A percentile compares a stretch with the other conserved stretches of the same genome.
These are phyloP conservation scores for Blastobotrys americana DNA, from an alignment of 805 yeast genomes.

Conservation along the genomic window DNA sequence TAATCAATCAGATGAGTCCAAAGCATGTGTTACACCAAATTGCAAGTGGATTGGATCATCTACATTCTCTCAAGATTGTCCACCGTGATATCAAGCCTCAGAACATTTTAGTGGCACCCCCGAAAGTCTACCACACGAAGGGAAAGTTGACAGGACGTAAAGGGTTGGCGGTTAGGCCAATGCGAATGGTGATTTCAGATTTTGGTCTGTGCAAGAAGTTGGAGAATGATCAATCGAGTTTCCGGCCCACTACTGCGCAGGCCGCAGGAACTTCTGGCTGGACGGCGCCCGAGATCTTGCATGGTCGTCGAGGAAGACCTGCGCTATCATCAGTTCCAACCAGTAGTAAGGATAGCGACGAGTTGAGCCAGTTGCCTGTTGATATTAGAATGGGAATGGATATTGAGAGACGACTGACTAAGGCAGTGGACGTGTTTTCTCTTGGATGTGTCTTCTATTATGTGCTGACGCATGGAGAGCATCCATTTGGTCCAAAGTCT, in stretches of 20 bases:
- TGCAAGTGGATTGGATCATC: conserved; percentile 74
- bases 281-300: conserved; percentile 81
- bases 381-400: conserved; percentile 8
- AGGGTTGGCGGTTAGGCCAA: conserved; percentile 32
- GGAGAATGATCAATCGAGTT: conserved; percentile 88
- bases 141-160: conserved; percentile 17
- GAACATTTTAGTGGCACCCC: conserved; percentile 75
- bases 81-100: conserved; percentile 95
- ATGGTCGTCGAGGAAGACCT: neutral
- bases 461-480: conserved; percentile 71
- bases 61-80: conserved; percentile 84
- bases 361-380: neutral
- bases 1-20: conserved; percentile 38
- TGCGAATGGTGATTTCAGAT: conserved; percentile 80
- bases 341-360: neutral
- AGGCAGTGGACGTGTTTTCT: conserved; percentile 89
- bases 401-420: conserved; percentile 23
- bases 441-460: conserved; percentile 92
- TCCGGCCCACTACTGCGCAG: conserved; percentile 83
- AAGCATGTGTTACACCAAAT: conserved; percentile 62
- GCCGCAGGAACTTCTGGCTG: conserved; percentile 98
- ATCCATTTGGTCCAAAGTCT: conserved; percentile 93
- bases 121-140: conserved; percentile 29
- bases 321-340: no score
- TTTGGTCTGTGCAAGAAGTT: conserved; percentile 91